These are phyloP conservation scores for Spathaspora passalidarum DNA, from an alignment of 805 yeast species.

Conservation along the genomic window DNA sequence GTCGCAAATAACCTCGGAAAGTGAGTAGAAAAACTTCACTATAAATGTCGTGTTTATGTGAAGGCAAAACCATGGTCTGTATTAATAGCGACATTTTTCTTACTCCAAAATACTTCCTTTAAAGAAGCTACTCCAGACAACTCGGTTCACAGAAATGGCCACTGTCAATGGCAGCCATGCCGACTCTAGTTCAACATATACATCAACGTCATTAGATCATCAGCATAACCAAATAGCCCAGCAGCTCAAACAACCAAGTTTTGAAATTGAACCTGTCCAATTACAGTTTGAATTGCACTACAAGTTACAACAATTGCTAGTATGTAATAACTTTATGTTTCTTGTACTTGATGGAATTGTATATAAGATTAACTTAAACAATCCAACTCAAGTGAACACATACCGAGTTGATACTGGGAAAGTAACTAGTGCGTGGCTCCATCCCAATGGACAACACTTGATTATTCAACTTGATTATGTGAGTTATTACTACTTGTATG, in stretches of 20 bases:
- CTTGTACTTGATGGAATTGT: slow-evolving; percentile 21
- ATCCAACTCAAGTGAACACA: slow-evolving; percentile 30
- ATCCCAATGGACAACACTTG: slow-evolving; percentile 36
- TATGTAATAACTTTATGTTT: slow-evolving; percentile 34
- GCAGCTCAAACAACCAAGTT: slow-evolving; percentile 16
- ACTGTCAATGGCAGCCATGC: not conserved
- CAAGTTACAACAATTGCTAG: slow-evolving; percentile 23
- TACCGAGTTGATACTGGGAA: slow-evolving; percentile 12
- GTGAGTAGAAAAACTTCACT: too few relatives aligned
- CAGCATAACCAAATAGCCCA: slow-evolving; percentile 8
- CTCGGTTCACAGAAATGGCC: too few relatives aligned
- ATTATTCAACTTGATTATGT: slow-evolving; percentile 24
- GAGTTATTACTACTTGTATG: slow-evolving; percentile 29
- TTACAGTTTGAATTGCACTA: slow-evolving; percentile 33
- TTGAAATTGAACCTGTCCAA: slow-evolving; percentile 36
- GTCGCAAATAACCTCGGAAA: not conserved
- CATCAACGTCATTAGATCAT: slow-evolving; percentile 8
- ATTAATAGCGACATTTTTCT: not conserved
- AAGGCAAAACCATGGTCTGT: too few relatives aligned
- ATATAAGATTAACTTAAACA: slow-evolving; percentile 29
- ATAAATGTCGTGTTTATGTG: not conserved
- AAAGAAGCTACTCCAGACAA: not conserved
- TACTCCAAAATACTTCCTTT: not conserved
- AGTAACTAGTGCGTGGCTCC: slow-evolving; percentile 32
- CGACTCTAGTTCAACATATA: slow-evolving; percentile 6